A percentile compares a stretch with the other conserved stretches of the same genome.
Evolutionary conservation across 148 eudicot species (phyloP).

Genomic region (Bassia scoparia): DNA sequence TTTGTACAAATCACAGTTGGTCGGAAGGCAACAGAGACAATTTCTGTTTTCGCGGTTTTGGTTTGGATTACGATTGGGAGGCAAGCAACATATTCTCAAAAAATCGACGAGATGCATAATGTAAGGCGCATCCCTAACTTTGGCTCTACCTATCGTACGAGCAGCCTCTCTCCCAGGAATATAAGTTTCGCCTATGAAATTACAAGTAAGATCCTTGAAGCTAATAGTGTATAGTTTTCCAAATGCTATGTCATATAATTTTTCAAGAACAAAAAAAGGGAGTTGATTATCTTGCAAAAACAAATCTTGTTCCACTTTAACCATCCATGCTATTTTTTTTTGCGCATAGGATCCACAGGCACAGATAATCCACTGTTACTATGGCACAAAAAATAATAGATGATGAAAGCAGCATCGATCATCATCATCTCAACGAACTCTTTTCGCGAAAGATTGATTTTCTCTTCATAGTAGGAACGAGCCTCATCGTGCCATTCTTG

Average conservation of each 20-base stretch:
- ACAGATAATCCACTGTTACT: not conserved
- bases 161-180: not conserved
- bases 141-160: not conserved
- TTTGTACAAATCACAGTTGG: not conserved
- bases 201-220: constrained; percentile 10
- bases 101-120: constrained; percentile 14
- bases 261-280: not conserved
- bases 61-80: not conserved
- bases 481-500: not conserved
- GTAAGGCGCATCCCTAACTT: not conserved
- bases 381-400: not conserved
- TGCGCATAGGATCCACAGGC: not conserved
- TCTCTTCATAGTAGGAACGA: not conserved
- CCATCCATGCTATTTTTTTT: not conserved
- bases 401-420: not conserved
- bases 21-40: not conserved
- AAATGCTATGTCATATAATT: not conserved
- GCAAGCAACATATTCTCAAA: constrained; percentile 1
- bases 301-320: not conserved
- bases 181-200: not conserved
- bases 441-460: not conserved
- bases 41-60: not conserved
- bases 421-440: not conserved
- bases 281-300: not conserved
- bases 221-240: not conserved